Percentiles rank a stretch among this genome's conserved stretches.
Evolutionary conservation across 2,329 filamentous ascomycete species (phyloP).

Genomic region (Fusarium tupiense): DNA sequence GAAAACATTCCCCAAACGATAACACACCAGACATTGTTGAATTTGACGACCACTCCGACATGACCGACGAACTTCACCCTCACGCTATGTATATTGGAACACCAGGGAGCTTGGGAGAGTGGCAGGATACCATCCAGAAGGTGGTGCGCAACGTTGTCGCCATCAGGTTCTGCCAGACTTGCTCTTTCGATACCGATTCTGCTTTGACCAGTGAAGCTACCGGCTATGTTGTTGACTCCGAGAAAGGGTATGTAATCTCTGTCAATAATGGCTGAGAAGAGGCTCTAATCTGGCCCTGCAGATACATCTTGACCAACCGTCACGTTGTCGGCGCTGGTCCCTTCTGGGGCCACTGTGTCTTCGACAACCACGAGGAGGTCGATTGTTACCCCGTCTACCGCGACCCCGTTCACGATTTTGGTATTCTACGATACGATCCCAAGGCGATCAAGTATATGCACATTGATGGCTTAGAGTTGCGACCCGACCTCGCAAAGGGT

Average conservation of each 20-base stretch:
- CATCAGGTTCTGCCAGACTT: conserved; percentile 99
- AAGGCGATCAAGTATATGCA: conserved; percentile 98
- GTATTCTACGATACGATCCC: conserved; percentile 95
- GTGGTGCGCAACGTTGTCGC: conserved; percentile 96
- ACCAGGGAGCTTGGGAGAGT: conserved; percentile 67
- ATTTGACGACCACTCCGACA: conserved; percentile 55
- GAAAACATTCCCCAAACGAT: conserved; percentile 60
- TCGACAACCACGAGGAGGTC: conserved; percentile 97
- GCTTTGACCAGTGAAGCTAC: conserved; percentile 95
- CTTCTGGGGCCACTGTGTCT: conserved; percentile 98
- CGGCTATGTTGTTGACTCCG: conserved; percentile 95
- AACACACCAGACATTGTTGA: conserved; percentile 58
- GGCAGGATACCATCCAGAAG: conserved; percentile 94
- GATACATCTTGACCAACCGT: conserved; percentile 85
- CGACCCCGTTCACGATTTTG: conserved; percentile 98
- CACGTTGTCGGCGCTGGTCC: conserved; percentile 96
- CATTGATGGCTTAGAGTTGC: conserved; percentile 79
- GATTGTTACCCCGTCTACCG: conserved; percentile 97
- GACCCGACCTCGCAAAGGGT: conserved; percentile 84
- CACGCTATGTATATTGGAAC: conserved; percentile 51
- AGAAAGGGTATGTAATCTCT: conserved; percentile 72
- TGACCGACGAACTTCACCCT: conserved; percentile 52
- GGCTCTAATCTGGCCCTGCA: conserved; percentile 36
- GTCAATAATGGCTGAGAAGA: background rate
- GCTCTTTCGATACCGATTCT: conserved; percentile 96